A percentile compares a stretch with the other conserved stretches of the same genome.
Conservation (phyloP, 2,329 filamentous ascomycete species). For the Trichophyton schoenleinii region DNA sequence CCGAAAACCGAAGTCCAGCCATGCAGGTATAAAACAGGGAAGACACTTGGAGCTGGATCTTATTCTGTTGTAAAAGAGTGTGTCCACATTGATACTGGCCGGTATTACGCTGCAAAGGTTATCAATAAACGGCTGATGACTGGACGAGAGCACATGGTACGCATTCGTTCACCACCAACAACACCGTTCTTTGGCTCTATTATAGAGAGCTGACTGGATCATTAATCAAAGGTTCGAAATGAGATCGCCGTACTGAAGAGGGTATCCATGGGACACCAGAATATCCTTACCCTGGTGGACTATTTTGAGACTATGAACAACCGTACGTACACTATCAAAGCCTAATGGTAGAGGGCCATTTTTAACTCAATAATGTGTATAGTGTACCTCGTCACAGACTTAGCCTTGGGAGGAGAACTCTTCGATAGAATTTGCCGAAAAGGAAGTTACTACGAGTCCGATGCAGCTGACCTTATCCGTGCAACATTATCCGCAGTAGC, state of each 20-base stretch:
- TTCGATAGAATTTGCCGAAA: conserved; percentile 98
- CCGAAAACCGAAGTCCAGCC: conserved; percentile 61
- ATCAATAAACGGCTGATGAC: conserved; percentile 99
- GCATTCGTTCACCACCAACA: background rate
- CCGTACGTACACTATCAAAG: conserved; percentile 32
- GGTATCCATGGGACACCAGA: conserved; percentile 98
- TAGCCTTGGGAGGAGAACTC: conserved; percentile 88
- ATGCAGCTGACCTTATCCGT: conserved; percentile 88
- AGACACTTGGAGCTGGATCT: conserved; percentile 89
- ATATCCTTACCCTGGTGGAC: conserved; percentile 93
- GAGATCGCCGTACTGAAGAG: conserved; percentile 95
- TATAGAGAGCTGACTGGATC: background rate
- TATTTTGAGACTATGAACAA: conserved; percentile 99
- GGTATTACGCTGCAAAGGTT: conserved; percentile 97
- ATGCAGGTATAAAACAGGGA: conserved; percentile 96
- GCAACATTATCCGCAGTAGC: conserved; percentile 94
- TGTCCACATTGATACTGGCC: conserved; percentile 92
- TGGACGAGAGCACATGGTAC: conserved; percentile 92
- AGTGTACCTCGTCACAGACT: conserved; percentile 93
- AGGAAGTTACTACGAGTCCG: conserved; percentile 94
- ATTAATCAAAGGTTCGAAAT: conserved; percentile 61
- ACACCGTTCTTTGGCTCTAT: background rate
- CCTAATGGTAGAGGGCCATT: no score
- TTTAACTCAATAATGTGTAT: background rate
- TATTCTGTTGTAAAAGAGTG: conserved; percentile 99